Conservation (phyloP, 2,329 filamentous ascomycete genomes). For the Fusarium piperis region DNA sequence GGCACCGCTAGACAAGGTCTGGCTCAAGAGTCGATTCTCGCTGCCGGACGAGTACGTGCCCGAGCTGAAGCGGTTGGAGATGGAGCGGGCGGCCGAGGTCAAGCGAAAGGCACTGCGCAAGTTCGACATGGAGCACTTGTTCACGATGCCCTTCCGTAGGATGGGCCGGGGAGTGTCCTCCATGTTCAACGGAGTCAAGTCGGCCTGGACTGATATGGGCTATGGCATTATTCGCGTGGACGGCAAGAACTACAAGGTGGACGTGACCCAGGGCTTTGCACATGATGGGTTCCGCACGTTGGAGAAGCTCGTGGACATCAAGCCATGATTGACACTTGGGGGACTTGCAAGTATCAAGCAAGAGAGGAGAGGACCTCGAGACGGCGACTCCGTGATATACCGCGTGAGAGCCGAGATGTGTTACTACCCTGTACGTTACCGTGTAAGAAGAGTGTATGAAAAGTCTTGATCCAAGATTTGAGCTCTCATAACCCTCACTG, state of each 20-base stretch:
- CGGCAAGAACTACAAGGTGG: conserved; percentile 64
- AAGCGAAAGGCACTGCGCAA: conserved; percentile 53
- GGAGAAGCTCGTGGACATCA: conserved; percentile 60
- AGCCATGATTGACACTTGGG: conserved; percentile 17
- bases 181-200: conserved; percentile 57
- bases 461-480: background rate
- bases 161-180: conserved; percentile 52
- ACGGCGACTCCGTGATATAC: conserved; percentile 1
- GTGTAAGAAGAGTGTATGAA: conserved; percentile 24
- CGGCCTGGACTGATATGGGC: conserved; percentile 66
- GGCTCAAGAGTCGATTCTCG: conserved; percentile 51
- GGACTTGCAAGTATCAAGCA: background rate
- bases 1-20: conserved; percentile 47
- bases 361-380: background rate
- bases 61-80: conserved; percentile 45
- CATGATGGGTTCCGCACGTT: conserved; percentile 68
- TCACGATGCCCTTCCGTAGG: conserved; percentile 68
- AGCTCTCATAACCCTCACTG: background rate
- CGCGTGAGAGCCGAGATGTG: background rate
- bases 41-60: conserved; percentile 51
- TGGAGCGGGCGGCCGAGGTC: conserved; percentile 50
- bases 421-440: conserved; percentile 33
- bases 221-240: conserved; percentile 62
- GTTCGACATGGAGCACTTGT: conserved; percentile 64
- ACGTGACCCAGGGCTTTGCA: conserved; percentile 65